Evolutionary conservation across 495 filamentous ascomycete genomes (phyloP).

Genomic region (Aspergillus bridgeri): DNA sequence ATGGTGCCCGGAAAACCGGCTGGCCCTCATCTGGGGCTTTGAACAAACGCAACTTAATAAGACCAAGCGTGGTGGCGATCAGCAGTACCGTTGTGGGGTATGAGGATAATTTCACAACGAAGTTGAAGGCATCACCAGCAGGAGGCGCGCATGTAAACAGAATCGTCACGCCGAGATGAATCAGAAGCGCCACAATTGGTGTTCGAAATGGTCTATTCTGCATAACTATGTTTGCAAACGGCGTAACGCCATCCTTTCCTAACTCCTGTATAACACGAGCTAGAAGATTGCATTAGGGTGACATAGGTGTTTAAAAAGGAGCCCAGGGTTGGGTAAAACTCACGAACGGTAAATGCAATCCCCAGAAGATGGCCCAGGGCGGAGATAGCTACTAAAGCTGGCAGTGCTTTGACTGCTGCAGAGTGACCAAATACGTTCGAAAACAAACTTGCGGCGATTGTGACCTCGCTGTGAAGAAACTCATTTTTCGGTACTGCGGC

Average conservation of each 20-base stretch:
- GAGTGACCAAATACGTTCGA: slow-evolving; percentile 28
- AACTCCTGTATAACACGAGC: slow-evolving; percentile 64
- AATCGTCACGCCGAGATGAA: slow-evolving; percentile 60
- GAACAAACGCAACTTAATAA: slow-evolving; percentile 22
- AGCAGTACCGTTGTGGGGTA: slow-evolving; percentile 40
- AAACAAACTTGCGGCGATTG: slow-evolving; percentile 28
- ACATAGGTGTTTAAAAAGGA: neutral
- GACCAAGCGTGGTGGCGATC: slow-evolving; percentile 18
- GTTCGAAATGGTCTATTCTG: slow-evolving; percentile 64
- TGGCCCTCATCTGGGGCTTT: slow-evolving; percentile 5
- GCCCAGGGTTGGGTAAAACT: neutral
- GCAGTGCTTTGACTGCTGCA: slow-evolving; percentile 20
- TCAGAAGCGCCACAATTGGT: slow-evolving; percentile 54
- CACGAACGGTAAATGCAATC: slow-evolving; percentile 27
- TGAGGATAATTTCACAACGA: slow-evolving; percentile 62
- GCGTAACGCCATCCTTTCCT: slow-evolving; percentile 64
- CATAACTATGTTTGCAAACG: slow-evolving; percentile 57
- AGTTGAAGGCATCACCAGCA: slow-evolving; percentile 58
- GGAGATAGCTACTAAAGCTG: slow-evolving; percentile 56
- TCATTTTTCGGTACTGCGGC: slow-evolving; percentile 28
- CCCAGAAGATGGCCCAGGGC: slow-evolving; percentile 69
- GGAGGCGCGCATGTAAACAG: slow-evolving; percentile 60
- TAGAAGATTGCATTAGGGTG: slow-evolving; percentile 13
- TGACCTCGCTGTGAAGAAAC: slow-evolving; percentile 22
- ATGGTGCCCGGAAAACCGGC: slow-evolving; percentile 21